A percentile compares a stretch with the other conserved stretches of the same genome.
phyloP scores from a whole-genome alignment of 441 rosid genomes.

The Erodium trifolium region DNA sequence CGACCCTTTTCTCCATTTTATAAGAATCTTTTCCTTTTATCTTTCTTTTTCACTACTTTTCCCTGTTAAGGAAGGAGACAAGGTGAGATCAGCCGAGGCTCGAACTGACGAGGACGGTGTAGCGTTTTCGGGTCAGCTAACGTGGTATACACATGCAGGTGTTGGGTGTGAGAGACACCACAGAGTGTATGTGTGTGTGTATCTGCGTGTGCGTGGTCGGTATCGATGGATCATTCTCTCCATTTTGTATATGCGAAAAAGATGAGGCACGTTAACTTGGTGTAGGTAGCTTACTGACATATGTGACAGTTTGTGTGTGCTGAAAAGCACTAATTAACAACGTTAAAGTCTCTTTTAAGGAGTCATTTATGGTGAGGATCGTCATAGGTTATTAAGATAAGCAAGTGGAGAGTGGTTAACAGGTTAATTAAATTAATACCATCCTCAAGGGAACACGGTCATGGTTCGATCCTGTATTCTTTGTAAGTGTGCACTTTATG shows the following conservation, averaged over 20 bases:
- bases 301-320: not conserved
- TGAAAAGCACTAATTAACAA: not conserved
- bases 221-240: too few relatives aligned
- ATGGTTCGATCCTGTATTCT: too few relatives aligned
- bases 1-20: not conserved
- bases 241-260: not conserved
- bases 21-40: not conserved
- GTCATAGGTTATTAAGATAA: too few relatives aligned
- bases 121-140: not conserved
- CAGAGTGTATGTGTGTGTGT: too few relatives aligned
- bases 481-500: too few relatives aligned
- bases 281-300: not conserved
- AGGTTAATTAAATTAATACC: too few relatives aligned
- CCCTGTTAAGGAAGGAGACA: not conserved
- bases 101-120: not conserved
- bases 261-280: not conserved
- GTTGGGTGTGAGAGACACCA: not conserved
- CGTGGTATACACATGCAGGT: not conserved
- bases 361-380: too few relatives aligned
- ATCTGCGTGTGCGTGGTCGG: too few relatives aligned
- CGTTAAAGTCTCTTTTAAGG: too few relatives aligned
- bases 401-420: too few relatives aligned
- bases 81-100: not conserved
- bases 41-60: too few relatives aligned
- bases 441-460: too few relatives aligned